Conservation (phyloP, 345 rosid genomes). For the Dimocarpus longan region DNA sequence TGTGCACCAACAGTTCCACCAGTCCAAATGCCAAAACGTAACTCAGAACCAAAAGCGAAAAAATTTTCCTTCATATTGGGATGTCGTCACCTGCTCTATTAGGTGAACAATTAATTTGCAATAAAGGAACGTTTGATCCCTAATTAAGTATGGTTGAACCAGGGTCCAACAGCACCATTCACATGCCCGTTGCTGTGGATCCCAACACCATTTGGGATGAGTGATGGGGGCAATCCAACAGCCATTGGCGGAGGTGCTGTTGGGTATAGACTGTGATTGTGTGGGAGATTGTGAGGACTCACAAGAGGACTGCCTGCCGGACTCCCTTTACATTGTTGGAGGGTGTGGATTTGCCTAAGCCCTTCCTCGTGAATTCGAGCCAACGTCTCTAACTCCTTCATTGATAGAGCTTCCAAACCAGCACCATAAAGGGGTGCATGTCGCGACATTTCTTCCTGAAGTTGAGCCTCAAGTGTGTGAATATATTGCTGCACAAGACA, state of each 20-base stretch:
- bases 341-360: conserved; percentile 75
- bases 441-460: conserved; percentile 84
- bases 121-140: background rate
- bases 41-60: conserved; percentile 2
- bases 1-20: conserved; percentile 38
- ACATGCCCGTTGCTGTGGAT: conserved; percentile 81
- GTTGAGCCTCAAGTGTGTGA: conserved; percentile 66
- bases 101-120: conserved; percentile 20
- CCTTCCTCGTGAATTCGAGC: conserved; percentile 95
- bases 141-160: conserved; percentile 72
- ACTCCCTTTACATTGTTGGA: conserved; percentile 79
- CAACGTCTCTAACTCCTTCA: conserved; percentile 89
- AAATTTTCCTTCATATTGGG: conserved; percentile 31
- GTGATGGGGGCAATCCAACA: conserved; percentile 64
- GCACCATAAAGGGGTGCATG: conserved; percentile 99
- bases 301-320: conserved; percentile 72
- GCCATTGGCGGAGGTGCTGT: conserved; percentile 73
- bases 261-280: conserved; percentile 69
- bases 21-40: conserved; percentile 42
- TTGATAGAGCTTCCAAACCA: conserved; percentile 81
- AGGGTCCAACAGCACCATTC: conserved; percentile 74
- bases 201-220: conserved; percentile 72
- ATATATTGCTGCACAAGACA: conserved; percentile 75
- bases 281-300: conserved; percentile 57
- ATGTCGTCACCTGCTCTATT: conserved; percentile 21